A percentile compares a stretch with the other conserved stretches of the same genome.
Conservation (phyloP, 1,284 basidiomycete genomes). For the Caloboletus firmus region DNA sequence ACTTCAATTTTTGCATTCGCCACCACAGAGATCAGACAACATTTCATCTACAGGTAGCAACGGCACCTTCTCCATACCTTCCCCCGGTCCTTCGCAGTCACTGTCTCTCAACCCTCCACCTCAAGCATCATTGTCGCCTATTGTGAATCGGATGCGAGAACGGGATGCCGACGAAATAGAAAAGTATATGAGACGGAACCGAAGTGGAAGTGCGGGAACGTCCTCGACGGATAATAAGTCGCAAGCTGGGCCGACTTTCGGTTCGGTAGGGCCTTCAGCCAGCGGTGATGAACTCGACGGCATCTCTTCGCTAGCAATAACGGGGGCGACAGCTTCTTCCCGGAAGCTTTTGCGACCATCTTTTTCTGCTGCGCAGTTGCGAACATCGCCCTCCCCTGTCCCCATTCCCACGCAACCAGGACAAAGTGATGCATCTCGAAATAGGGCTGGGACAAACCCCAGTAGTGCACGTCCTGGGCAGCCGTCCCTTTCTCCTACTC, state of each 20-base stretch:
- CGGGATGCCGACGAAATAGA: conserved; percentile 82
- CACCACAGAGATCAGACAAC: conserved; percentile 37
- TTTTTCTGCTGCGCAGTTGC: conserved; percentile 71
- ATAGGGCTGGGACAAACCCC: conserved; percentile 69
- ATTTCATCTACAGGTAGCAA: conserved; percentile 43
- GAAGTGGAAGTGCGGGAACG: conserved; percentile 72
- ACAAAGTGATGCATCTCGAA: conserved; percentile 50
- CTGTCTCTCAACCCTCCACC: conserved; percentile 37
- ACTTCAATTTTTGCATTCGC: conserved; percentile 49
- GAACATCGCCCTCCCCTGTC: conserved; percentile 46
- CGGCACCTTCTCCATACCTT: conserved; percentile 45
- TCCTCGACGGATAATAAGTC: conserved; percentile 69
- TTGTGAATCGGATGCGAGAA: conserved; percentile 75
- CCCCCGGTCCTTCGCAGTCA: conserved; percentile 44
- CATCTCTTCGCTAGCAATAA: conserved; percentile 46
- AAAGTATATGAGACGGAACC: conserved; percentile 74
- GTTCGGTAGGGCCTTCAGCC: conserved; percentile 48
- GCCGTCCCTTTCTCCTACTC: conserved; percentile 38
- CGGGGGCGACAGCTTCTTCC: conserved; percentile 51
- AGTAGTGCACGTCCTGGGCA: conserved; percentile 40
- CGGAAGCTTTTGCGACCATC: conserved; percentile 65
- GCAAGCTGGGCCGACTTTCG: conserved; percentile 49
- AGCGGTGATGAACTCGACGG: conserved; percentile 55
- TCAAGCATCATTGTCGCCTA: conserved; percentile 57
- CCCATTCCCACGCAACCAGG: conserved; percentile 36